Base-by-base conservation (phyloP, 2,329 filamentous ascomycete genomes). In the Akanthomyces dipterigenus region DNA sequence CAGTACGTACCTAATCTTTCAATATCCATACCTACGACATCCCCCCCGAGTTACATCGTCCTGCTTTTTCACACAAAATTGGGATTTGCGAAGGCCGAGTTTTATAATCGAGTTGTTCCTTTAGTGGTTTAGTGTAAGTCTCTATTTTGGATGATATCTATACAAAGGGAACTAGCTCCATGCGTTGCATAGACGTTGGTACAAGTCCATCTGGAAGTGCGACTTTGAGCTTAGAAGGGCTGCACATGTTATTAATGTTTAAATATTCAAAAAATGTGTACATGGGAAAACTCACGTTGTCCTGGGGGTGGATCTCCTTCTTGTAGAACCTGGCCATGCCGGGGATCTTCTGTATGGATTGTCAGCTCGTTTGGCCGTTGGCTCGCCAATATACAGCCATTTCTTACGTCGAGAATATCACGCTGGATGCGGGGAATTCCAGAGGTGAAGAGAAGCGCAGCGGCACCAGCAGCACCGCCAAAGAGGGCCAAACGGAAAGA, bases 391-490 rank as follows among this genome's bases (percentile, higher is more conserved):
- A 8, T 3, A 5, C 0, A 5, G 5, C 49, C 3, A 31, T 20
- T n/a, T 26, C 77, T 62, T 75, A 85, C 83, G 72, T 79, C 74
- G 65, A 88, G 79, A 65, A 88, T 77, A 68, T 88, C 86, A 53
- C 70, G 71, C 73, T 84, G 77, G 66, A 88, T 76, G 71, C 78
- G 80, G 66, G 86, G 86, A 54, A 88, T 81, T 67, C 85, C 85
- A 45, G 84, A 86, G 65, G 82, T 77, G 71, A 77, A 85, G 78
- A 82, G 84, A 67, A 87, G 78, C 65, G 85, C 76, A 65, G 76
- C 82, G 65, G 85, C 78, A 67, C 80, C 80, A 63, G 81, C 82
- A 62, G 83, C 82, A 64, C 76, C 84, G 63, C 83, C 84, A 69
- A 85, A 85, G 60, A 78, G 76, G 62, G 77, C 83, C 54, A 80